Conservation (phyloP, 176 grass and related monocot genomes). For the Triticum timopheevii region DNA sequence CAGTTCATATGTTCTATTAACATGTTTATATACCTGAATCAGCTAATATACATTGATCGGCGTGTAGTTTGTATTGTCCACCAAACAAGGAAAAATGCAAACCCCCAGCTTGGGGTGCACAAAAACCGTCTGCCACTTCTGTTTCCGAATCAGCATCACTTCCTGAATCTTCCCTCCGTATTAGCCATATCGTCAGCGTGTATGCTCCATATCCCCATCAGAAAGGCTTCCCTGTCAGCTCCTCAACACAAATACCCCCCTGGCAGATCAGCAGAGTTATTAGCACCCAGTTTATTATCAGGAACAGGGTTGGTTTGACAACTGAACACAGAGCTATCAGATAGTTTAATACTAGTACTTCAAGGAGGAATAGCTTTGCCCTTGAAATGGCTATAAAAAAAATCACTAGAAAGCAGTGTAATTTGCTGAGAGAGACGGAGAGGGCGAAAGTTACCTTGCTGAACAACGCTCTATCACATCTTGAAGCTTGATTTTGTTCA, state of each 20-base stretch:
- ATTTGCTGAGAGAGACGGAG: neutral
- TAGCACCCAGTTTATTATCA: neutral
- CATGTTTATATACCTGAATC: too few species aligned
- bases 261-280: conserved; percentile 22
- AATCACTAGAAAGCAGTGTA: neutral
- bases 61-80: too few species aligned
- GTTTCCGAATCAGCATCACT: too few species aligned
- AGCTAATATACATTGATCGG: too few species aligned
- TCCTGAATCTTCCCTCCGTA: neutral
- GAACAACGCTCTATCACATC: conserved; percentile 64
- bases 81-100: too few species aligned
- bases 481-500: conserved; percentile 82
- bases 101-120: too few species aligned
- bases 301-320: too few species aligned
- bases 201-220: conserved; percentile 61
- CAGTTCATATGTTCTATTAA: too few species aligned
- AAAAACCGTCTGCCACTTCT: too few species aligned
- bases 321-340: too few species aligned
- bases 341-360: too few species aligned
- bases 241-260: conserved; percentile 90
- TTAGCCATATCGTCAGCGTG: conserved; percentile 26
- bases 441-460: conserved; percentile 37
- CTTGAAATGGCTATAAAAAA: neutral
- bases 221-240: conserved; percentile 58
- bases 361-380: neutral